These are phyloP conservation scores for Sporothrix globosa DNA, from an alignment of 2,329 filamentous ascomycete species.

Conservation along the genomic window DNA sequence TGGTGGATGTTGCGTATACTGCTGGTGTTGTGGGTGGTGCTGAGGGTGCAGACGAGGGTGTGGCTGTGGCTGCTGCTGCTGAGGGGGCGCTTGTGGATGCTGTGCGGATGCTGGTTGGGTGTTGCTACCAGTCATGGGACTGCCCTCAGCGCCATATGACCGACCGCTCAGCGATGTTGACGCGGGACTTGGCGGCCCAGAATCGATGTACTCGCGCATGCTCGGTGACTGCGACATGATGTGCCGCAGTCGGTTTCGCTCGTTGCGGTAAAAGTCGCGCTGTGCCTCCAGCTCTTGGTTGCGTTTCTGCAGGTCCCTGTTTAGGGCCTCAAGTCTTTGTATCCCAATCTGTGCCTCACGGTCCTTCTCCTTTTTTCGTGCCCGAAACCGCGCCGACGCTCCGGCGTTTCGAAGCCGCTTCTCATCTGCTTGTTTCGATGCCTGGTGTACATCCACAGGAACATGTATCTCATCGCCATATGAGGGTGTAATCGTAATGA, in stretches of 20 bases:
- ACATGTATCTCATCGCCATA: conserved; percentile 57
- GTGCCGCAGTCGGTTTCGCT: conserved; percentile 72
- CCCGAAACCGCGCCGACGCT: conserved; percentile 79
- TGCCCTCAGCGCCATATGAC: conserved; percentile 46
- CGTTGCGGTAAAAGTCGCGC: conserved; percentile 71
- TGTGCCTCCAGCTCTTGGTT: conserved; percentile 62
- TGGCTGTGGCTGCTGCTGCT: conserved; percentile 14
- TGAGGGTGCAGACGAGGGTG: neutral
- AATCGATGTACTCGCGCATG: conserved; percentile 56
- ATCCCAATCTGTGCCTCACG: conserved; percentile 71
- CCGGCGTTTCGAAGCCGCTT: conserved; percentile 84
- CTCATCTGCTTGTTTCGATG: conserved; percentile 80
- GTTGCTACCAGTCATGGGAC: conserved; percentile 39
- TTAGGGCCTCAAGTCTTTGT: conserved; percentile 67
- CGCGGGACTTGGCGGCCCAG: conserved; percentile 57
- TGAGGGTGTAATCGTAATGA: conserved; percentile 44
- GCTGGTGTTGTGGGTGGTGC: conserved; percentile 39
- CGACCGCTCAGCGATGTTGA: conserved; percentile 42
- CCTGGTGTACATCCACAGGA: conserved; percentile 77
- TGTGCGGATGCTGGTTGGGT: conserved; percentile 16
- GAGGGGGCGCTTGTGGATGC: conserved; percentile 18
- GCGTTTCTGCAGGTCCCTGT: conserved; percentile 64
- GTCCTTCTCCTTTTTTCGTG: conserved; percentile 81
- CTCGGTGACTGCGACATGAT: conserved; percentile 64
- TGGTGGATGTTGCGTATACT: conserved; percentile 39